These are phyloP conservation scores for Aristolochia contorta DNA, from an alignment of 164 flowering plant genomes.

Conservation along the genomic window DNA sequence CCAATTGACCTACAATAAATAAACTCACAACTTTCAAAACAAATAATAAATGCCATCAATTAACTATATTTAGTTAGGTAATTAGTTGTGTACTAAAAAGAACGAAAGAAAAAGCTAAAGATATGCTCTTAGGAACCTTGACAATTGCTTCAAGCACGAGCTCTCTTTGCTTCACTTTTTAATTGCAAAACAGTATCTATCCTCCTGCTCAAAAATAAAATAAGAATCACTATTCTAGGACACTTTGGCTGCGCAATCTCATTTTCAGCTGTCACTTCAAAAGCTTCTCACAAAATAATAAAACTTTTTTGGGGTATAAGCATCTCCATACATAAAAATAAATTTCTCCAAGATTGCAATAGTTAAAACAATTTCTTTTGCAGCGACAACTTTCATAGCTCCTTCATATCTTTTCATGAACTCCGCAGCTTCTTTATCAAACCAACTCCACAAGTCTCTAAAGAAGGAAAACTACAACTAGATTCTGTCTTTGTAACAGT, in stretches of 20 bases:
- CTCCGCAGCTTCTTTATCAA: slow-evolving; percentile 39
- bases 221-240: slow-evolving; percentile 40
- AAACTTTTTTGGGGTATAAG: not conserved
- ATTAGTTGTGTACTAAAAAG: not conserved
- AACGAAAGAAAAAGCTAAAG: not conserved
- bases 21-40: no score
- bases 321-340: not conserved
- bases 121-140: slow-evolving; percentile 39
- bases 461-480: not conserved
- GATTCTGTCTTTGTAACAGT: no score
- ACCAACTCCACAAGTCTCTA: slow-evolving; percentile 63
- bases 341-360: not conserved
- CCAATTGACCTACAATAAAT: no score
- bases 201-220: slow-evolving; percentile 51
- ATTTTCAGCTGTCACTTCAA: slow-evolving; percentile 48
- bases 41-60: not conserved
- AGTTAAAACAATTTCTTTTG: slow-evolving; percentile 45
- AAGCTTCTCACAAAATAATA: slow-evolving; percentile 30
- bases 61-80: not conserved
- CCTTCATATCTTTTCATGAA: slow-evolving; percentile 35
- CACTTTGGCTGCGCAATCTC: slow-evolving; percentile 47
- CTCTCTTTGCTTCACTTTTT: slow-evolving; percentile 39
- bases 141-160: slow-evolving; percentile 42
- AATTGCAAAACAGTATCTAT: slow-evolving; percentile 39
- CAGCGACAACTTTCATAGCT: slow-evolving; percentile 41